Evolutionary conservation across 495 filamentous ascomycete genomes (phyloP).

Genomic region (Clavariopsis aquatica): DNA sequence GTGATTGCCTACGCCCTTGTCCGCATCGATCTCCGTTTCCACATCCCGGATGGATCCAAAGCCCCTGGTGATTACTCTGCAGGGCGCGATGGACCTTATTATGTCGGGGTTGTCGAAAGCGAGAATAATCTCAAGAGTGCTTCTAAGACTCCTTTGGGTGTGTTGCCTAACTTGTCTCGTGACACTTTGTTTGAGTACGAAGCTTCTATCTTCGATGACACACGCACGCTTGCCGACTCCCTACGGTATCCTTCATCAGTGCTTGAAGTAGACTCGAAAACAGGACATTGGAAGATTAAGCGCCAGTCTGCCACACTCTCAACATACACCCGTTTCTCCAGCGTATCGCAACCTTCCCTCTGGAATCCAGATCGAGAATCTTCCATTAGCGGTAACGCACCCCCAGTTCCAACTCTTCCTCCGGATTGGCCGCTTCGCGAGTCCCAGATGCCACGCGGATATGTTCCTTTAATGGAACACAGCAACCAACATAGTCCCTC

Average conservation of each 20-base stretch:
- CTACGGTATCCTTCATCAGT: constrained; percentile 27
- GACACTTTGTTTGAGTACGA: constrained; percentile 25
- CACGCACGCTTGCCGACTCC: constrained; percentile 24
- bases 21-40: constrained; percentile 73
- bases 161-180: constrained; percentile 2
- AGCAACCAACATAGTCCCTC: neutral
- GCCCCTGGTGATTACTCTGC: constrained; percentile 21
- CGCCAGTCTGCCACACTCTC: constrained; percentile 7
- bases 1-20: constrained; percentile 62
- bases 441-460: constrained; percentile 18
- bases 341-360: neutral
- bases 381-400: constrained; percentile 1
- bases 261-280: constrained; percentile 27
- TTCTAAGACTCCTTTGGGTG: neutral
- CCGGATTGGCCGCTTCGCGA: constrained; percentile 29
- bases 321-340: neutral
- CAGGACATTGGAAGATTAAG: constrained; percentile 27
- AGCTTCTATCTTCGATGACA: constrained; percentile 22
- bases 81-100: constrained; percentile 1
- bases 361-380: constrained; percentile 18
- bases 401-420: constrained; percentile 15
- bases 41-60: constrained; percentile 56
- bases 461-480: constrained; percentile 21
- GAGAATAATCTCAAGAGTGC: constrained; percentile 25
- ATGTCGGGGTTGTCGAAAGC: constrained; percentile 14